These are phyloP conservation scores for Stenogyne calaminthoides DNA, from an alignment of 305 asterid species.

Conservation along the genomic window DNA sequence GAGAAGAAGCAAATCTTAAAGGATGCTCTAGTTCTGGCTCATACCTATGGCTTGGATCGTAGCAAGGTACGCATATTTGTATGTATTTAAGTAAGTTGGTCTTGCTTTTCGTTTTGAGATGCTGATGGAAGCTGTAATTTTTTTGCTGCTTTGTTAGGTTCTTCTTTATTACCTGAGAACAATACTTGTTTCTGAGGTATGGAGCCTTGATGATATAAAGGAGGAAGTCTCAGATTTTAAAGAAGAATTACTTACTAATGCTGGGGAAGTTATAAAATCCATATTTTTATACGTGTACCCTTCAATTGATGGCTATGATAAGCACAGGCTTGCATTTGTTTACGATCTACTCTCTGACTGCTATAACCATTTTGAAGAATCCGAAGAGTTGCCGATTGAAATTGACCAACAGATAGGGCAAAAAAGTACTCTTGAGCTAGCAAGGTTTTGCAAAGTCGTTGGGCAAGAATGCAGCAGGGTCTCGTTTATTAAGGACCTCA, in stretches of 20 bases:
- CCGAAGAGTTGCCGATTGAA: slow-evolving; percentile 38
- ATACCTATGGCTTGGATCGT: slow-evolving; percentile 68
- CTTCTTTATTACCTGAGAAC: slow-evolving; percentile 70
- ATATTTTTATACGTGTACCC: slow-evolving; percentile 67
- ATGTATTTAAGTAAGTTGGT: slow-evolving; percentile 19
- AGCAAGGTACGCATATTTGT: slow-evolving; percentile 58
- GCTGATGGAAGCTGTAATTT: slow-evolving; percentile 25
- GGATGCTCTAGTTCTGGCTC: slow-evolving; percentile 65
- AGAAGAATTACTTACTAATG: slow-evolving; percentile 60
- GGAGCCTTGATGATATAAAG: slow-evolving; percentile 72
- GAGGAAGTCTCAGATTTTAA: slow-evolving; percentile 63
- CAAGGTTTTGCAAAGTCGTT: slow-evolving; percentile 55
- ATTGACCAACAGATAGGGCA: slow-evolving; percentile 37
- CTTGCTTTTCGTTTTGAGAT: slow-evolving; percentile 19
- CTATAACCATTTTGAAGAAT: slow-evolving; percentile 56
- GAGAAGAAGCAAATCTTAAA: slow-evolving; percentile 78
- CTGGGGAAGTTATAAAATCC: slow-evolving; percentile 64
- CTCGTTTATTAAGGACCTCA: slow-evolving; percentile 64
- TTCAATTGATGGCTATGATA: slow-evolving; percentile 77
- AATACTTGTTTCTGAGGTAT: slow-evolving; percentile 71
- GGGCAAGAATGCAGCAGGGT: slow-evolving; percentile 79
- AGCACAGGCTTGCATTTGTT: slow-evolving; percentile 76
- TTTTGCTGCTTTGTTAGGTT: slow-evolving; percentile 55
- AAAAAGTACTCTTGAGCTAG: slow-evolving; percentile 40
- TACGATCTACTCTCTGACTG: slow-evolving; percentile 82